phyloP scores from a whole-genome alignment of 768 basidiomycete species.

The Chalciporus pseudorubinellus region DNA sequence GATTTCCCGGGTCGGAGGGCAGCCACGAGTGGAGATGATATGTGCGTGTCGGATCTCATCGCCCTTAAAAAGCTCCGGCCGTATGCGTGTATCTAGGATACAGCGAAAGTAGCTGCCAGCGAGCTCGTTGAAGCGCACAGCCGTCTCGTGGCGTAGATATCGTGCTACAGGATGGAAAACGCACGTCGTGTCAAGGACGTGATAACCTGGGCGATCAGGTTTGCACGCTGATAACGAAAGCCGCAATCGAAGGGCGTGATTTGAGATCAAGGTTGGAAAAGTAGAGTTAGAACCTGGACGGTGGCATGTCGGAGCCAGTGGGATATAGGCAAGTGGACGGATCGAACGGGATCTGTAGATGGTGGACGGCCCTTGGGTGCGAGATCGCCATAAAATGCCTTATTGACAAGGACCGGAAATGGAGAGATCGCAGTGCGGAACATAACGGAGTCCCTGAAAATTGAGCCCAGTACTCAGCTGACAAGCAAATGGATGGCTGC shows the following conservation, averaged over 20 bases:
- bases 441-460: conserved; percentile 23
- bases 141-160: too few relatives aligned
- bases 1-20: neutral
- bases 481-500: conserved; percentile 6
- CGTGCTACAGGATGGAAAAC: neutral
- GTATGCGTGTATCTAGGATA: conserved; percentile 10
- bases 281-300: neutral
- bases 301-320: neutral
- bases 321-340: neutral
- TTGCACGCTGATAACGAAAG: conserved; percentile 9
- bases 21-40: neutral
- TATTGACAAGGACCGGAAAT: conserved; percentile 26
- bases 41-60: conserved; percentile 16
- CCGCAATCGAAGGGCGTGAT: neutral
- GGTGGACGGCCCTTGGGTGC: conserved; percentile 6
- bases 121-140: neutral
- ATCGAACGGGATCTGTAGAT: neutral
- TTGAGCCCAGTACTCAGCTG: conserved; percentile 16
- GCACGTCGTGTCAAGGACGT: neutral
- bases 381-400: conserved; percentile 21
- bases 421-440: conserved; percentile 23
- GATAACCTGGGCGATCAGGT: conserved; percentile 20
- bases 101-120: neutral
- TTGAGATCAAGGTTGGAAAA: conserved; percentile 7
- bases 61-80: conserved; percentile 12